These are phyloP conservation scores for Phytophthora citricola DNA, from an alignment of 352 stramenopile species.

Conservation along the genomic window DNA sequence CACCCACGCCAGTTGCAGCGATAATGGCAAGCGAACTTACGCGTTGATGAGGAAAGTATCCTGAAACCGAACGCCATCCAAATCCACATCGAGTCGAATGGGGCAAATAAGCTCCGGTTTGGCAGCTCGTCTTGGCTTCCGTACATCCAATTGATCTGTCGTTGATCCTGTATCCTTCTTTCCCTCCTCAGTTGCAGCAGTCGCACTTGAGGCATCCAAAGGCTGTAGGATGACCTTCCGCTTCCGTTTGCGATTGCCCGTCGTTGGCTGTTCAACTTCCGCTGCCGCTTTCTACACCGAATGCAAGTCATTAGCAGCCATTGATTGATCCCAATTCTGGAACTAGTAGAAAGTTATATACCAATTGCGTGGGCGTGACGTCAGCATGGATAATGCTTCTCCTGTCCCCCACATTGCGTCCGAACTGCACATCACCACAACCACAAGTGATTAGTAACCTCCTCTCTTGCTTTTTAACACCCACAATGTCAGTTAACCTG, in stretches of 20 bases:
- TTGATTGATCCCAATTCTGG: not conserved
- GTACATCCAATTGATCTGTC: constrained; percentile 25
- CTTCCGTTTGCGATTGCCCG: constrained; percentile 65
- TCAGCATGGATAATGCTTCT: constrained; percentile 51
- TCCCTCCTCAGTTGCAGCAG: not conserved
- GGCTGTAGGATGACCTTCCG: constrained; percentile 55
- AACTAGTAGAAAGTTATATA: constrained; percentile 11
- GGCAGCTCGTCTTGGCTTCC: constrained; percentile 18
- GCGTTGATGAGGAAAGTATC: constrained; percentile 77
- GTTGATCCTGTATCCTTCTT: constrained; percentile 15
- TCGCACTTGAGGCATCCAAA: constrained; percentile 28
- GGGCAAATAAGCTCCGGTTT: constrained; percentile 65
- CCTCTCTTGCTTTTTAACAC: not conserved
- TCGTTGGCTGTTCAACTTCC: constrained; percentile 16
- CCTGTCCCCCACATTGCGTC: constrained; percentile 39
- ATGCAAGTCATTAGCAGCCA: not conserved
- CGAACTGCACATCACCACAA: constrained; percentile 44
- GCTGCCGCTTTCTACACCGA: constrained; percentile 27
- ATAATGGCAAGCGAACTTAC: constrained; percentile 40
- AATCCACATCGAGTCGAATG: constrained; percentile 80
- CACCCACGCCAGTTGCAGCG: not conserved
- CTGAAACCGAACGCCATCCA: constrained; percentile 77
- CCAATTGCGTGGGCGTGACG: constrained; percentile 40
- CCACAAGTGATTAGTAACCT: constrained; percentile 7
- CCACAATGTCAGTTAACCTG: constrained; percentile 37